phyloP scores from a whole-genome alignment of 176 grass and related monocot genomes.

The Miscanthus lutarioriparius region DNA sequence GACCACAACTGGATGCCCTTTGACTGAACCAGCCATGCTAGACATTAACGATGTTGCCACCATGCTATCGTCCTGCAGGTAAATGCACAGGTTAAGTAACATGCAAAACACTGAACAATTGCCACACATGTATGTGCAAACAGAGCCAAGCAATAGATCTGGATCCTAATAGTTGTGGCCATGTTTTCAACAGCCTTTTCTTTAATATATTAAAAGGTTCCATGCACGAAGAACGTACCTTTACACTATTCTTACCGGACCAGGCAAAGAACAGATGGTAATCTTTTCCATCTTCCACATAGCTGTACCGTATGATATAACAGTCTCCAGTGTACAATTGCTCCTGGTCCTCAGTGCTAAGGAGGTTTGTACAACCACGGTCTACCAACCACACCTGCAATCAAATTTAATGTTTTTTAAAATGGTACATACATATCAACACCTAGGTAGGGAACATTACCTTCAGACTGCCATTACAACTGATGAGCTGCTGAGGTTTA shows the following conservation, averaged over 20 bases:
- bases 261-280: slow-evolving; percentile 63
- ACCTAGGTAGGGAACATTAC: slow-evolving; percentile 41
- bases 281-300: slow-evolving; percentile 52
- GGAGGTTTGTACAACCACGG: slow-evolving; percentile 36
- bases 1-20: slow-evolving; percentile 52
- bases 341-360: slow-evolving; percentile 60
- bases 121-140: neutral
- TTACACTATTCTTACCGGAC: slow-evolving; percentile 58
- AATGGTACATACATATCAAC: neutral
- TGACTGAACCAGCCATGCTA: slow-evolving; percentile 59
- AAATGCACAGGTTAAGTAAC: slow-evolving; percentile 33
- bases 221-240: slow-evolving; percentile 37
- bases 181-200: neutral
- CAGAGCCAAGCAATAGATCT: neutral
- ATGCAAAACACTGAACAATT: slow-evolving; percentile 5
- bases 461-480: slow-evolving; percentile 60
- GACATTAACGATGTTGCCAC: slow-evolving; percentile 42
- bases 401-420: slow-evolving; percentile 16
- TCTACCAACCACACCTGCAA: slow-evolving; percentile 73
- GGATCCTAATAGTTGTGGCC: neutral
- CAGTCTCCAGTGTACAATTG: slow-evolving; percentile 63
- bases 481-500: slow-evolving; percentile 47
- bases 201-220: neutral
- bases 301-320: slow-evolving; percentile 64
- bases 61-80: slow-evolving; percentile 58